Evolutionary conservation across 441 rosid genomes (phyloP), one percentile per base, ranked within the genome.

Genomic region (Macaranga tanarius): DNA sequence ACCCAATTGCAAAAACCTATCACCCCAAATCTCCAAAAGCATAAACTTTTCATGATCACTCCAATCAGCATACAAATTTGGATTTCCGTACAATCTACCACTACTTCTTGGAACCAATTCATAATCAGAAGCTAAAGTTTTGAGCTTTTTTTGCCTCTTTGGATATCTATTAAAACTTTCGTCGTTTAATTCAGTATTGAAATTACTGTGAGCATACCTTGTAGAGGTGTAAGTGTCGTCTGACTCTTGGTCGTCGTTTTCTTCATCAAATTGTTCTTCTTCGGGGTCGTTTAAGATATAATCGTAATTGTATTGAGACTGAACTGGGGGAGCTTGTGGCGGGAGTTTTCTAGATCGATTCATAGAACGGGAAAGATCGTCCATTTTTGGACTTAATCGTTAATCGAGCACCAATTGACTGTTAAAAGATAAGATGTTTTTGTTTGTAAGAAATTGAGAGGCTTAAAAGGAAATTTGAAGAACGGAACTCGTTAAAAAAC

Each of bases 1-100:
- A 55, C 95, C 92, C 73, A 83, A 79, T 67, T 89, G 92, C 78
- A 95, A 75, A 76, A 92, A 89, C 57, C 86, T 84, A 50, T 95
- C 97, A 0, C 98, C 97, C 99, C 97, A 95, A 12, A 91, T 86
- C 56, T 95, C 97, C 16, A 92, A 76, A 68, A 92, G 78, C 75
- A 90, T 79, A 84, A 86, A 52, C 86, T 82, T 91, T 58, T 92
- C 98, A 19, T 81, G 89, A 82, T 92, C 97, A 52, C 85, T 88
- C 97, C 97, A 95, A 65, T 89, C 96, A 22, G 76, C 74, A 23
- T 75, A 75, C 40, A 70, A 75, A 81, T 82, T 90, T 23, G 84
- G 79, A 4, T 85, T 82, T 9, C 87, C 92, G 45, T 79, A 79
- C 40, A 70, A 42, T 19, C 80, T 84, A 25, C 81, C 75, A 67